Base-by-base conservation (phyloP, 208 protist genomes). In the Kentomonas sorsogonicus region DNA sequence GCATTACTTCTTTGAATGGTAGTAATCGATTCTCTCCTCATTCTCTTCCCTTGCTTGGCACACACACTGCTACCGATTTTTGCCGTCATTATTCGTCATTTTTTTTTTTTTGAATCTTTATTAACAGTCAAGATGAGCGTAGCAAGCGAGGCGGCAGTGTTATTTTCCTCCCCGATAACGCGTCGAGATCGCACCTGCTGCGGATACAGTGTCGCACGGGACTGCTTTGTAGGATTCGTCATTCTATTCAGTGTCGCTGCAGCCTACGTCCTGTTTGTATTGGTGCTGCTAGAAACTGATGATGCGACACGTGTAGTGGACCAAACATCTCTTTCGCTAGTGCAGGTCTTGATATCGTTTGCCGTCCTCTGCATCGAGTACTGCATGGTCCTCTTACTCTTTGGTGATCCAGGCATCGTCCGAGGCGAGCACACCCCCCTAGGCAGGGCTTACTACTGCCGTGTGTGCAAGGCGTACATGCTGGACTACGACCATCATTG, bases 401-500 rank as follows among this genome's bases (percentile, higher is more conserved):
- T 74, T 1, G 39, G 60, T 23, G 77, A 91, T 44, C 78, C 83
- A 3, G 83, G 83, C 15, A 74, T 84, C 40, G 60, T 70, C 13
- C 48, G 31, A 0, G 54, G 56, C 9, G 46, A 38, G 10, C 46
- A 73, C 0, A n/a, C n/a, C n/a, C n/a, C n/a, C n/a, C n/a, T n/a
- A n/a, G n/a, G n/a, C n/a, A n/a, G n/a, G n/a, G 56, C 58, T 33
- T 72, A 82, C 53, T 53, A 27, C 1, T 91, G 83, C 41, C 67
- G 65, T 29, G 31, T 73, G 0, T 91, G 83, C 48, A 39, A 53
- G 9, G 13, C 74, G n/a, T 64, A 63, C 13, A 77, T 95, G 23
- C 51, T 74, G 10, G 76, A 79, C 36, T 95, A 81, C 48, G 89
- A 95, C 54, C 89, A 95, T 51, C 89, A 95, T 47, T 95, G 89